Evolutionary conservation across 805 yeast species (phyloP).

Genomic region (Limtongozyma cylindracea): DNA sequence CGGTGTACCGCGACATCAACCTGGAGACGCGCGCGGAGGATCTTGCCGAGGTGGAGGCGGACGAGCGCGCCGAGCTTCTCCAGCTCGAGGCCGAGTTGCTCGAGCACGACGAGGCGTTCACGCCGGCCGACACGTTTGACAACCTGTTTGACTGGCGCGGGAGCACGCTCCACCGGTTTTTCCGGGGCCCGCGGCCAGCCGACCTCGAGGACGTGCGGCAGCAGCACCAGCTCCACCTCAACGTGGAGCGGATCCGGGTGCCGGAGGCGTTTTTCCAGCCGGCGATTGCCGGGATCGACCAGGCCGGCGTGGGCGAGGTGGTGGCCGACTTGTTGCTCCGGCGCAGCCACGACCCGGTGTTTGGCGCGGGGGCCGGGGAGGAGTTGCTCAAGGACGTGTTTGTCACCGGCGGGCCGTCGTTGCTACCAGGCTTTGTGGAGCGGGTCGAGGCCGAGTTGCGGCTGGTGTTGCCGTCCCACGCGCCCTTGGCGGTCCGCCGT

Average conservation of each 20-base stretch:
- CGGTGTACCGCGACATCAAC: constrained; percentile 64
- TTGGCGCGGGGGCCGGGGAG: constrained; percentile 21
- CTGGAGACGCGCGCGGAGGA: constrained; percentile 45
- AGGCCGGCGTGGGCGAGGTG: constrained; percentile 76
- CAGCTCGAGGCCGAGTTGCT: constrained; percentile 52
- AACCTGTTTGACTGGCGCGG: constrained; percentile 62
- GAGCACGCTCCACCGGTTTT: constrained; percentile 54
- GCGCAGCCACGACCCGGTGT: constrained; percentile 30
- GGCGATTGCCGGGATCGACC: constrained; percentile 81
- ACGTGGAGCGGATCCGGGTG: constrained; percentile 73
- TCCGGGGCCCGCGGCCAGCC: constrained; percentile 62
- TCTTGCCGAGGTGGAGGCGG: constrained; percentile 53
- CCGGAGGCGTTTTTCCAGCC: constrained; percentile 92
- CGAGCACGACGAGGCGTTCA: constrained; percentile 66
- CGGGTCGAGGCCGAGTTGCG: constrained; percentile 51
- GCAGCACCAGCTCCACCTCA: constrained; percentile 74
- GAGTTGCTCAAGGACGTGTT: constrained; percentile 39
- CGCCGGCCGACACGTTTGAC: constrained; percentile 58
- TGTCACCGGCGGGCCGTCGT: constrained; percentile 68
- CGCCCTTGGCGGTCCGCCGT: constrained; percentile 28
- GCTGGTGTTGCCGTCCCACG: constrained; percentile 41
- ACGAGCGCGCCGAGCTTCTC: constrained; percentile 31
- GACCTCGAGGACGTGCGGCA: constrained; percentile 55
- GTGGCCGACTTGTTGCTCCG: constrained; percentile 31
- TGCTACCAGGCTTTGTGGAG: constrained; percentile 34